phyloP scores from a whole-genome alignment of 2,329 filamentous ascomycete genomes.

The Aureobasidium vineae region DNA sequence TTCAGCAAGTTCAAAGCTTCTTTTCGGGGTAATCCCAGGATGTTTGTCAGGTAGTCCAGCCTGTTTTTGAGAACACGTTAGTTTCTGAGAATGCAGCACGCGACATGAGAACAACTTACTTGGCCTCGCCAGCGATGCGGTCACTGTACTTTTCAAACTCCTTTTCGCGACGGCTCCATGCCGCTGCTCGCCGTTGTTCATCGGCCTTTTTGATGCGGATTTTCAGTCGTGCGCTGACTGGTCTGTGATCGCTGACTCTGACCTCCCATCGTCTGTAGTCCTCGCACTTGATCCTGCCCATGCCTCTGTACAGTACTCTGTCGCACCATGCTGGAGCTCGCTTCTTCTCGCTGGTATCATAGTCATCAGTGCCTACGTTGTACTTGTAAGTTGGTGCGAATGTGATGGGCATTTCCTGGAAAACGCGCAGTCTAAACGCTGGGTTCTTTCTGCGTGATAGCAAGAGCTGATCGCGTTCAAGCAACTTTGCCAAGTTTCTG shows the following conservation, averaged over 20 bases:
- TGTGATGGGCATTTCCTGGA: constrained; percentile 84
- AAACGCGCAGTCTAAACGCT: constrained; percentile 81
- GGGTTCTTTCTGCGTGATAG: constrained; percentile 87
- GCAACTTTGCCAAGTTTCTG: constrained; percentile 77
- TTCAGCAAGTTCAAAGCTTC: constrained; percentile 44
- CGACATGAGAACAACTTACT: constrained; percentile 57
- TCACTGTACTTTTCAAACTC: constrained; percentile 71
- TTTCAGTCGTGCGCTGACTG: constrained; percentile 81
- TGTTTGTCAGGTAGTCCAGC: constrained; percentile 62
- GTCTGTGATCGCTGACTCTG: constrained; percentile 85
- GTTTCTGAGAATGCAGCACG: not conserved
- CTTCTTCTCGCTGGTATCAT: constrained; percentile 87
- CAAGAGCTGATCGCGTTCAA: constrained; percentile 90
- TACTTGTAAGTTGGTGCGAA: constrained; percentile 99
- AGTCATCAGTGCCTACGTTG: constrained; percentile 89
- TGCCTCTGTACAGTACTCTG: constrained; percentile 78
- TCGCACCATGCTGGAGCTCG: constrained; percentile 96
- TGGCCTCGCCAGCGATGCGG: constrained; percentile 67
- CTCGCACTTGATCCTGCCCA: constrained; percentile 78
- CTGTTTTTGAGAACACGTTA: constrained; percentile 40
- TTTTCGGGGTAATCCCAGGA: constrained; percentile 57
- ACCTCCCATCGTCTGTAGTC: constrained; percentile 91
- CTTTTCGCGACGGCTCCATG: constrained; percentile 71
- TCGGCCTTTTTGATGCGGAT: constrained; percentile 82
- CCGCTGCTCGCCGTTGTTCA: constrained; percentile 60